Evolutionary conservation across 2,329 filamentous ascomycete genomes (phyloP), one percentile per base, ranked within the genome.

Genomic region (Dothidotthia symphoricarpi): DNA sequence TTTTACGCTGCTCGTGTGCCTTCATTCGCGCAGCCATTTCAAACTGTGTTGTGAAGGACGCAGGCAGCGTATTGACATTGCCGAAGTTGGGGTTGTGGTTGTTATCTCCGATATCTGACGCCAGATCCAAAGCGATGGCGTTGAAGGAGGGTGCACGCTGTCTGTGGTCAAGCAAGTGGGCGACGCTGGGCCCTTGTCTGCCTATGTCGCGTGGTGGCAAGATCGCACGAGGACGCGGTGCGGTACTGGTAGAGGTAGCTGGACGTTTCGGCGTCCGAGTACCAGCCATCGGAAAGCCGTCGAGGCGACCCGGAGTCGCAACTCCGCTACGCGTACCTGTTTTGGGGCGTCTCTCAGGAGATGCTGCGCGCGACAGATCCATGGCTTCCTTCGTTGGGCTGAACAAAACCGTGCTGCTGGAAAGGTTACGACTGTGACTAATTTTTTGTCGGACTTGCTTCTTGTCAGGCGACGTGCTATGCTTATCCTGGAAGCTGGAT

Each of bases 321-420:
- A 53, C 48, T 5, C 65, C 63, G 35, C 61, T 65, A 12, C 62
- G 64, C 16, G 43, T 59, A 16, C 52, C 40, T 12, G 61, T 50
- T 30, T 54, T 59, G 6, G 61, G 53, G 15, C 54, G 59, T 24
- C 53, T 57, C 4, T 55, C 49, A 4, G 62, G 61, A 7, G 63
- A 64, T 6, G 41, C 52, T 13, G 63, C 51, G 7, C 46, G 45
- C 6, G 69, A 67, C 2, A 68, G 51, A 2, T 66, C 59, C 6
- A 68, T 63, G 3, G 67, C 65, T 26, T 67, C 55, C 44, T 69
- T 57, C 65, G 53, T 53, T 5, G 89, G 89, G 24, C 86, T 89
- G 68, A 86, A 95, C 1, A 95, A 72, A 36, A 94, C 89, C 0
- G 90, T 95, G 52, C 83, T 88, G 14, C 82, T 85, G 0, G 90